Conservation (phyloP, 805 yeast species). For the Clavispora carvajalis region DNA sequence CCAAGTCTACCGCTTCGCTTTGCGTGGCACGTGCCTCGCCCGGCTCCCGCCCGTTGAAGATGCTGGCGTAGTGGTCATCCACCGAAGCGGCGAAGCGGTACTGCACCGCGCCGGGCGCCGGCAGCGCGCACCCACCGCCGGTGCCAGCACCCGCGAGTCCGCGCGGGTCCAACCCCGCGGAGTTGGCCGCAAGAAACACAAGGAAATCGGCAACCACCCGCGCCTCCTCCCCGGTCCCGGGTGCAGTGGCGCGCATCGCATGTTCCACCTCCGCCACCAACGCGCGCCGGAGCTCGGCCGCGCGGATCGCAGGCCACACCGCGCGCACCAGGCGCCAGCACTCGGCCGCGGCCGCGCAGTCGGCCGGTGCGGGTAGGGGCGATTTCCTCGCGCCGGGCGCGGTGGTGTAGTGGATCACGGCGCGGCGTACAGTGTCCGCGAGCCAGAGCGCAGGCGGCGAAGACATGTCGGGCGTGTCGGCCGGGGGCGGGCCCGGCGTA, state of each 20-base stretch:
- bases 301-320: not conserved
- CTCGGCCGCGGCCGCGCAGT: not conserved
- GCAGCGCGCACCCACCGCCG: not conserved
- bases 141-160: not conserved
- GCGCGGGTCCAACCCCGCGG: too few species aligned
- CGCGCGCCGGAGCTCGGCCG: not conserved
- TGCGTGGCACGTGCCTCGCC: constrained; percentile 2
- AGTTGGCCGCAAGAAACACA: constrained; percentile 5
- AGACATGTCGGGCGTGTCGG: too few species aligned
- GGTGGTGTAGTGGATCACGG: not conserved
- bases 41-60: constrained; percentile 8
- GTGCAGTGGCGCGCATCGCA: not conserved
- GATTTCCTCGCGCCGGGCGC: too few species aligned
- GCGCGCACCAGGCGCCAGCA: not conserved
- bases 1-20: constrained; percentile 12
- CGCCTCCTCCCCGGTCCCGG: constrained; percentile 7
- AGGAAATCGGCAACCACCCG: constrained; percentile 8
- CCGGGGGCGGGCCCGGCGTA: not conserved
- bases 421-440: not conserved
- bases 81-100: constrained; percentile 6
- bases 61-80: constrained; percentile 11
- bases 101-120: not conserved
- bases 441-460: too few species aligned
- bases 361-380: too few species aligned
- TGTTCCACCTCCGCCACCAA: not conserved